These are phyloP conservation scores for Epichloe sylvatica DNA, from an alignment of 2,329 filamentous ascomycete species.

Conservation along the genomic window DNA sequence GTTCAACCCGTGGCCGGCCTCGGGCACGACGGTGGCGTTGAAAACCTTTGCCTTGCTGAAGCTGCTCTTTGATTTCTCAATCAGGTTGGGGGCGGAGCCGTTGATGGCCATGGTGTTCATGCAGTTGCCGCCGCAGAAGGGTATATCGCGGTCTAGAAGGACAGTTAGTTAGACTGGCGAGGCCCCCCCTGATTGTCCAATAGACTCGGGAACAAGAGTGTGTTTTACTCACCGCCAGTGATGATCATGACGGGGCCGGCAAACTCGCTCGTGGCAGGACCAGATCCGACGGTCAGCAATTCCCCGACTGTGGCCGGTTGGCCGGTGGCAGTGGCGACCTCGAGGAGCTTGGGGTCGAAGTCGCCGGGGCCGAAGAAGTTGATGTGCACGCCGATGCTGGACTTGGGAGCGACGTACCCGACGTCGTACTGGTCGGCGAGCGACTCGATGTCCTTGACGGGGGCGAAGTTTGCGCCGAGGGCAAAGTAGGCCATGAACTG, in stretches of 20 bases:
- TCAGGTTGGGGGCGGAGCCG: conserved; percentile 25
- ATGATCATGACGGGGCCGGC: conserved; percentile 43
- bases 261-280: conserved; percentile 24
- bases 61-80: conserved; percentile 24
- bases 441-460: conserved; percentile 21
- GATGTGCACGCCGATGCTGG: conserved; percentile 34
- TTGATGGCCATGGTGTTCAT: conserved; percentile 25
- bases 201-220: fast-evolving
- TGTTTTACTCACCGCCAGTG: conserved; percentile 32
- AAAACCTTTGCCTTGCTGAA: conserved; percentile 36
- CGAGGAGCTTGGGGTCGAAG: conserved; percentile 41
- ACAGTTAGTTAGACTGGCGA: too few relatives aligned
- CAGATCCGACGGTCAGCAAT: conserved; percentile 38
- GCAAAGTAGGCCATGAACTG: conserved; percentile 30
- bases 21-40: conserved; percentile 38
- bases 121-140: conserved; percentile 52
- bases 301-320: conserved; percentile 46
- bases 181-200: too few relatives aligned
- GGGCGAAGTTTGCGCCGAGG: conserved; percentile 32
- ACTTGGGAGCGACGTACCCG: conserved; percentile 39
- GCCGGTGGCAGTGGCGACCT: conserved; percentile 30
- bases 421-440: conserved; percentile 22
- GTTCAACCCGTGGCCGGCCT: conserved; percentile 38
- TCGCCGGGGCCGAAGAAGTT: conserved; percentile 37
- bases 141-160: conserved; percentile 29